Base-by-base conservation (phyloP, 2,329 filamentous ascomycete genomes). In the Drechslerella dactyloides region DNA sequence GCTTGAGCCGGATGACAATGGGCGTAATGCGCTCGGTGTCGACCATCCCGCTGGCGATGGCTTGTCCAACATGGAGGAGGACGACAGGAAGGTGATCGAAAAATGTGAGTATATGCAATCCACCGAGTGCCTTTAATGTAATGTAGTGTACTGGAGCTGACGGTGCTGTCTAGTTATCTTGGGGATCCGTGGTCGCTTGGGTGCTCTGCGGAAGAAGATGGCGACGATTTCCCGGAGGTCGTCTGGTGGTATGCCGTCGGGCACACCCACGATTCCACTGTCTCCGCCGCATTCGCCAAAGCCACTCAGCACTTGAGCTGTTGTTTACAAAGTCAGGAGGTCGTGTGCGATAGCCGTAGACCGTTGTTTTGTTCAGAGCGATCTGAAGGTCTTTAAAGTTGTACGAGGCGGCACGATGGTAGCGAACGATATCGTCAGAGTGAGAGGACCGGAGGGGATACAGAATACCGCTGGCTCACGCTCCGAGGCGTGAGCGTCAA, bases 1-100 rank as follows among this genome's bases (percentile, higher is more conserved):
- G 1, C 81, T 99, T 65, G 94, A 99, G 76, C 89, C 85, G 52
- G 92, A 96, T 69, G 91, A 76, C 24, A 73, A 75, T 48, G 77
- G 74, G 55, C 73, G 62, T 74, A 73, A 74, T 40, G 70, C 76
- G 51, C 73, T 77, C 7, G 58, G 74, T 40, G 75, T 75, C 30
- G 60, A 62, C 17, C 50, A 61, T 42, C 55, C 40, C 17, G 21
- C 50, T 4, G 59, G 78, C 76, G 44, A 77, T 40, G 74, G 79
- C 13, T 75, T 77, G 23, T 79, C 82, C 35, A 78, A 78, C 2
- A 76, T 82, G 66, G 82, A 82, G 74, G 81, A 76, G 69, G 75
- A 76, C 74, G 82, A 84, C 69, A 80, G 82, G 59, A 80, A 83
- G 69, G 80, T 82, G 15, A 81, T 84, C n/a, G 77, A 80, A 59